Percentiles rank a stretch among this genome's conserved stretches.
Conservation (phyloP, 2,329 filamentous ascomycete genomes). For the Fusarium robinianum region DNA sequence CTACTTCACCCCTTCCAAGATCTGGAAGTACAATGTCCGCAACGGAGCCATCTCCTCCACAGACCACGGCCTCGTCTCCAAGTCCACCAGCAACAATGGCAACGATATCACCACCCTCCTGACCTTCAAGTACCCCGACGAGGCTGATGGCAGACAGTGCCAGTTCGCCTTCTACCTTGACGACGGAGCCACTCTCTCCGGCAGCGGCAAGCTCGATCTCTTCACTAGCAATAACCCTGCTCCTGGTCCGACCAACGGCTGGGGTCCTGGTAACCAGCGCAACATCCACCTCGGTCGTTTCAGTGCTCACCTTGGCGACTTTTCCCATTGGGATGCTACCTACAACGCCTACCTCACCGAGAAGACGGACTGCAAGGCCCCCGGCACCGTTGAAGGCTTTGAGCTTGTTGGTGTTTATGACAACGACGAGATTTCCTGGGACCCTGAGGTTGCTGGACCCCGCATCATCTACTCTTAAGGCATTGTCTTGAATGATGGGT, state of each 20-base stretch:
- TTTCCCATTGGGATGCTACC: conserved; percentile 23
- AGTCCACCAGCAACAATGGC: conserved; percentile 29
- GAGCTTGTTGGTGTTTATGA: conserved; percentile 30
- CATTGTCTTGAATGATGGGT: no score
- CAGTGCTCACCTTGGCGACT: conserved; percentile 1
- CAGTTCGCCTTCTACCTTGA: conserved; percentile 35
- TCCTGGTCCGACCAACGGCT: conserved; percentile 22
- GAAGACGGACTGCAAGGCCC: conserved; percentile 22
- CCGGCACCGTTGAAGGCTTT: conserved; percentile 22
- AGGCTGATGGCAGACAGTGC: conserved; percentile 31
- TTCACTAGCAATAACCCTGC: conserved; percentile 33
- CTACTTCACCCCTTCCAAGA: conserved; percentile 31
- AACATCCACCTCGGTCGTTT: conserved; percentile 30
- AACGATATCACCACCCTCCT: conserved; percentile 38
- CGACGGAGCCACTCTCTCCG: conserved; percentile 20
- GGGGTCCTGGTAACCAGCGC: conserved; percentile 37
- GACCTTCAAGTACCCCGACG: conserved; percentile 36
- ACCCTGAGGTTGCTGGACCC: conserved; percentile 18
- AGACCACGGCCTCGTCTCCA: conserved; percentile 18
- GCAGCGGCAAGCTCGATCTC: conserved; percentile 37
- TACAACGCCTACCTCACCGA: conserved; percentile 22
- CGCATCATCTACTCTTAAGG: conserved; percentile 22
- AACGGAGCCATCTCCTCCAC: conserved; percentile 31
- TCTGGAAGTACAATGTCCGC: conserved; percentile 30
- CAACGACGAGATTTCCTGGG: conserved; percentile 21